These are phyloP conservation scores for Phytophthora sansomeana DNA, from an alignment of 352 stramenopile species.

Conservation along the genomic window DNA sequence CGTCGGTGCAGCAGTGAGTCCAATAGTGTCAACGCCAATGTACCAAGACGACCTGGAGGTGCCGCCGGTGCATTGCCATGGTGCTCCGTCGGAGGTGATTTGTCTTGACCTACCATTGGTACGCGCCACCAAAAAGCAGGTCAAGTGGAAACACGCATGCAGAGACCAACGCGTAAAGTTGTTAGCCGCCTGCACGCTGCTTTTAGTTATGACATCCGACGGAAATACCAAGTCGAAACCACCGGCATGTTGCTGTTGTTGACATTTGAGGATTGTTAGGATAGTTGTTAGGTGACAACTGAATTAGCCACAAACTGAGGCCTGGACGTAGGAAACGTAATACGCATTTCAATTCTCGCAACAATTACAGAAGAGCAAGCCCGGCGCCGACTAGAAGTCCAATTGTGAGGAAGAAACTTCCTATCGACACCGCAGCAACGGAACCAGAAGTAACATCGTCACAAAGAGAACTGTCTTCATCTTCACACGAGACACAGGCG, in stretches of 20 bases:
- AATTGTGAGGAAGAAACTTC: not conserved
- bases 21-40: constrained; percentile 21
- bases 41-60: constrained; percentile 13
- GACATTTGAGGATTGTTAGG: too few species aligned
- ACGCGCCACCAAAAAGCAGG: not conserved
- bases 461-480: constrained; percentile 12
- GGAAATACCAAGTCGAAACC: constrained; percentile 16
- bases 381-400: not conserved
- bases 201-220: not conserved
- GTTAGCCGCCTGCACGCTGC: not conserved
- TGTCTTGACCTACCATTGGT: constrained; percentile 29
- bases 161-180: not conserved
- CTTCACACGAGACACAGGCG: constrained; percentile 22
- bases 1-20: constrained; percentile 24
- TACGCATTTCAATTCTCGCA: not conserved
- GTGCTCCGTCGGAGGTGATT: not conserved
- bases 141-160: constrained; percentile 1
- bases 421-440: not conserved
- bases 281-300: too few species aligned
- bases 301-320: too few species aligned
- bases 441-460: constrained; percentile 4
- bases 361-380: not conserved
- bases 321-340: too few species aligned
- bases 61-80: constrained; percentile 16
- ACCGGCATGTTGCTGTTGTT: not conserved